Evolutionary conservation across 805 yeast genomes (phyloP).

Genomic region (Schwanniomyces vanrijiae): DNA sequence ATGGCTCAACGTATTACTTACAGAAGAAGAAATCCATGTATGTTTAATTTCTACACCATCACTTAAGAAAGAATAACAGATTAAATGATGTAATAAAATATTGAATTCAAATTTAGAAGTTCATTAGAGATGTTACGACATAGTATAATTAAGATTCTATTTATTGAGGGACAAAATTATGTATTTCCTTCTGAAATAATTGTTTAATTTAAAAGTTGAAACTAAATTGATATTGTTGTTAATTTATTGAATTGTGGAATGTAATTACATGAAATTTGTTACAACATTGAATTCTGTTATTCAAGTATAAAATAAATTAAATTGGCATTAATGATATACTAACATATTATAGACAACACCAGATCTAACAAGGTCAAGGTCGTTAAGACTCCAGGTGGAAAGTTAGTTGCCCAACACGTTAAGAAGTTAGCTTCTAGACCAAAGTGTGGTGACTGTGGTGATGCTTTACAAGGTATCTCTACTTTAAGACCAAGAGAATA

Average conservation of each 20-base stretch:
- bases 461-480: conserved; percentile 81
- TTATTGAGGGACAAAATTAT: not conserved
- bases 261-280: too few relatives aligned
- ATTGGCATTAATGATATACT: not conserved
- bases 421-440: conserved; percentile 87
- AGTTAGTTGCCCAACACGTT: conserved; percentile 95
- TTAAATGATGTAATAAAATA: not conserved
- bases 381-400: conserved; percentile 99
- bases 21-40: conserved; percentile 96
- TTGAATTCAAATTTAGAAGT: not conserved
- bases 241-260: too few relatives aligned
- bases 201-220: not conserved
- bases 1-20: conserved; percentile 99
- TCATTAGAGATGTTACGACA: not conserved
- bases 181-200: too few relatives aligned
- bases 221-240: too few relatives aligned
- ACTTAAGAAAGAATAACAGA: not conserved
- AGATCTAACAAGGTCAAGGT: conserved; percentile 99
- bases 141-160: too few relatives aligned
- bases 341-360: conserved; percentile 70
- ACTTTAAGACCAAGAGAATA: conserved; percentile 98
- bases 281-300: not conserved
- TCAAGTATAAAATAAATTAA: not conserved
- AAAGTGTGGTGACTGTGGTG: conserved; percentile 88
- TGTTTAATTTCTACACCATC: not conserved